Base-by-base conservation (phyloP, 345 rosid genomes). In the Citrus maxima region DNA sequence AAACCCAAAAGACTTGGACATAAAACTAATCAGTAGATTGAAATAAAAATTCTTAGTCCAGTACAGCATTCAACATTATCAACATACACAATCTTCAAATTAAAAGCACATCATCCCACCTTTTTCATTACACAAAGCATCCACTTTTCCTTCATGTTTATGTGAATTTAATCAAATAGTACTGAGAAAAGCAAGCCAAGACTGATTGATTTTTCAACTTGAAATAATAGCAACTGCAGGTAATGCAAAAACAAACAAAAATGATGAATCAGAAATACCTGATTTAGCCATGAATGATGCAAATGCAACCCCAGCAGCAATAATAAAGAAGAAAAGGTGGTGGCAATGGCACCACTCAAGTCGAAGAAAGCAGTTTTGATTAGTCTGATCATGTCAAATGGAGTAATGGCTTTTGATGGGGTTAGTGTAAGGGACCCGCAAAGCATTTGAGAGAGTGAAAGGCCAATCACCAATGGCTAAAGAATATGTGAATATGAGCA, bases 371-470 rank as follows among this genome's bases (percentile, higher is more conserved):
- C 78, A 75, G 79, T 60, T 77, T 60, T 77, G 82, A 72, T 85
- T 56, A 81, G 70, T 60, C 4, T 32, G 8, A 6, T 30, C 35
- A 32, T 32, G 68, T 65, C 68, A 34, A 65, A 7, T 65, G 32
- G 25, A 8, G 22, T 24, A 38, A 81, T 70, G 67, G 18, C 18
- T 56, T 70, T 70, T 83, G 74, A 84, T 73, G 62, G 81, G 77
- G 77, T 80, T 83, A 73, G 77, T 76, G n/a, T 70, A 79, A 63
- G 81, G 95, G 93, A 81, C 95, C 95, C 92, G 81, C 89, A 60
- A 82, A 85, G 88, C 90, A 85, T 85, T 81, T 77, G 55, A 10
- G 14, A 61, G 59, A 59, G 32, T 21, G 63, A 16, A 42, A 66
- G 28, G 59, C 18, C 67, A 61, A 55, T 40, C 72, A 49, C 72